Evolutionary conservation across 352 stramenopile genomes (phyloP).

Genomic region (Pythium chondricola): DNA sequence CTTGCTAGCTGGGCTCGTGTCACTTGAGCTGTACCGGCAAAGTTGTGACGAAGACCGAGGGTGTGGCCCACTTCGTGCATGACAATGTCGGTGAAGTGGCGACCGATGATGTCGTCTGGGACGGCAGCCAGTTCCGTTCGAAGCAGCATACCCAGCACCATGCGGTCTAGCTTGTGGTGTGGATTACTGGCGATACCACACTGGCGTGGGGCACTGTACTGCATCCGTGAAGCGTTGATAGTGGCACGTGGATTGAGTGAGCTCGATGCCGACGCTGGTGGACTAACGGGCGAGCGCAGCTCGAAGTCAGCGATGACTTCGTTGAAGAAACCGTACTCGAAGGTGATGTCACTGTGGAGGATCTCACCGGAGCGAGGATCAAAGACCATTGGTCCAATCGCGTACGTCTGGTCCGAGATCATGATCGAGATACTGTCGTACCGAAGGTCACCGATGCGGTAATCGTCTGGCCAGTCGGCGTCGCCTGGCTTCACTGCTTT

Average conservation of each 20-base stretch:
- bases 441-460: constrained; percentile 76
- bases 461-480: constrained; percentile 70
- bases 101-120: constrained; percentile 47
- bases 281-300: constrained; percentile 29
- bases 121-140: constrained; percentile 25
- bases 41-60: constrained; percentile 84
- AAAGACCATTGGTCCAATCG: constrained; percentile 52
- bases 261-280: constrained; percentile 9
- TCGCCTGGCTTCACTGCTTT: constrained; percentile 57
- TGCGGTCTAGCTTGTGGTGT: constrained; percentile 36
- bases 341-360: constrained; percentile 79
- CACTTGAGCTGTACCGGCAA: constrained; percentile 50
- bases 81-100: constrained; percentile 69
- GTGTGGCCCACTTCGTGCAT: constrained; percentile 90
- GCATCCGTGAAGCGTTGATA: neutral
- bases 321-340: constrained; percentile 85
- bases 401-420: constrained; percentile 75
- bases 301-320: constrained; percentile 52
- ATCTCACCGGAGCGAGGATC: constrained; percentile 84
- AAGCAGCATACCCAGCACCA: constrained; percentile 29
- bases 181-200: constrained; percentile 37
- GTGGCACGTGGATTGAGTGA: neutral
- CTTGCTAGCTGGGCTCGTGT: constrained; percentile 53
- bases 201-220: constrained; percentile 11
- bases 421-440: constrained; percentile 85